Base-by-base conservation (phyloP, 129 eudicot genomes). In the Flaveria sonorensis region DNA sequence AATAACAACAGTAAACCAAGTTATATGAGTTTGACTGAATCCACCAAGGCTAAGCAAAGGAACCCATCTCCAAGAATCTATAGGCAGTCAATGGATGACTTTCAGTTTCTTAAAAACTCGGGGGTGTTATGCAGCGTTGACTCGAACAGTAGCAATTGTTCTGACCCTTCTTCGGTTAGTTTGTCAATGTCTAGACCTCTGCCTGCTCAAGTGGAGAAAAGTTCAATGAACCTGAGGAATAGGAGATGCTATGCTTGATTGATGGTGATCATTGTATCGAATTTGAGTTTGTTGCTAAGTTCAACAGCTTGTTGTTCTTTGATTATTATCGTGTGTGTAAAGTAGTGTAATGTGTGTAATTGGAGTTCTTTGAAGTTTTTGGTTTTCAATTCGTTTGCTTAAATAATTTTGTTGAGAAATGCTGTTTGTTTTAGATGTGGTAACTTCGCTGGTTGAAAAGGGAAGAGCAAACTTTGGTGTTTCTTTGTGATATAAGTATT, bases 21-120 rank as follows among this genome's bases (percentile, higher is more conserved):
- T 66, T 94, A 94, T 51, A 94, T 94, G 98, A 89, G 79, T 80
- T 74, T 89, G 77, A 94, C 98, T 23, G 87, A 94, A 20, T 89
- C 98, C 6, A 89, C 92, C 0, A 94, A 87, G 75, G 98, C 97
- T 45, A 94, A 91, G 77, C 92, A 86, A 77, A 89, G 90, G 83
- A 74, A 76, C 60, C 76, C 81, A 32, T 81, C 88, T 48, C 82
- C 82, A 4, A 87, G 90, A 77, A 77, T 82, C 70, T 88, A 78
- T 20, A 77, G 87, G 80, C 96, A 86, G 68, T 84, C 92, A 3
- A 84, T 84, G 90, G 93, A 93, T 64, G 97, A 93, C 71, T 82
- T 85, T 57, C 95, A 86, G 88, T 87, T 88, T 82, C 82, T 81
- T 16, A 64, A 62, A 70, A 82, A 86, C 70, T 83, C 85, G 18